phyloP scores from a whole-genome alignment of 1,139 yeast species.

The Lodderomyces oxycetoniae region DNA sequence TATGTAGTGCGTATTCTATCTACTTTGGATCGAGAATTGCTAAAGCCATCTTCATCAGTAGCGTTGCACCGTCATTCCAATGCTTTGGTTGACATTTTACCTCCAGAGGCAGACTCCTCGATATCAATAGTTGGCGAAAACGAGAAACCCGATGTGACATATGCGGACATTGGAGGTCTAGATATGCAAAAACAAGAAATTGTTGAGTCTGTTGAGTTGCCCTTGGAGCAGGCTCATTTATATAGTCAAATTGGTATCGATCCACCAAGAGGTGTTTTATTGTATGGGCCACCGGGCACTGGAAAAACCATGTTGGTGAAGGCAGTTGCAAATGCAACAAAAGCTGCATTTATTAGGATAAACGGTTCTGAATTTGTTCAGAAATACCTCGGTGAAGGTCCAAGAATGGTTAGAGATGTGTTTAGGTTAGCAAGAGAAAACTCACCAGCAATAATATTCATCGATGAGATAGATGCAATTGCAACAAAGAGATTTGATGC shows the following conservation, averaged over 20 bases:
- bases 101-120: constrained; percentile 98
- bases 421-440: constrained; percentile 96
- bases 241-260: constrained; percentile 98
- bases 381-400: constrained; percentile 98
- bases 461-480: constrained; percentile 98
- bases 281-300: constrained; percentile 99
- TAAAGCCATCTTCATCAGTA: constrained; percentile 92
- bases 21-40: constrained; percentile 87
- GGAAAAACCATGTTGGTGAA: constrained; percentile 99
- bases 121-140: constrained; percentile 93
- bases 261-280: constrained; percentile 95
- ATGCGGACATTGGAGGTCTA: constrained; percentile 95
- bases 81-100: constrained; percentile 93
- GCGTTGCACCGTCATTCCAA: constrained; percentile 98
- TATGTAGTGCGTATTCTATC: constrained; percentile 93
- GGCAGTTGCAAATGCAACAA: constrained; percentile 95
- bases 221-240: constrained; percentile 91
- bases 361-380: constrained; percentile 98
- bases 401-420: constrained; percentile 98
- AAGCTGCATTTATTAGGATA: constrained; percentile 93
- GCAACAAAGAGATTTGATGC: constrained; percentile 99
- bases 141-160: constrained; percentile 86
- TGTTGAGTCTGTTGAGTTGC: constrained; percentile 96
- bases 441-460: constrained; percentile 92
- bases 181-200: constrained; percentile 99